These are phyloP conservation scores for Ettlia oleoabundans DNA, from an alignment of 139 green algal genomes.

Conservation along the genomic window DNA sequence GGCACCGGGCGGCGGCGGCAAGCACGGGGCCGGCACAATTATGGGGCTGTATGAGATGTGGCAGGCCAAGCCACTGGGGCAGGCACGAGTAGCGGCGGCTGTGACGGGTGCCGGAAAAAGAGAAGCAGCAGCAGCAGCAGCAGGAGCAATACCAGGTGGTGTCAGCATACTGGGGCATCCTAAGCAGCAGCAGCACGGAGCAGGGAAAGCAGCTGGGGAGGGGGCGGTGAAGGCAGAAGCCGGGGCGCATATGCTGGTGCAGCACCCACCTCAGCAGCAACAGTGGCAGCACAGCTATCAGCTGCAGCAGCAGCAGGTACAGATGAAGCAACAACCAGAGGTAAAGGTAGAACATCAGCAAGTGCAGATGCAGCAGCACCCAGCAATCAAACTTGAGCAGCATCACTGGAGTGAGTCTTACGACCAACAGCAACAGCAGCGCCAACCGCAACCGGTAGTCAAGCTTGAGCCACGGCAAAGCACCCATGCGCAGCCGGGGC, in stretches of 20 bases:
- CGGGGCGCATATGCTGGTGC: too few species aligned
- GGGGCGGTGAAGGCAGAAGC: too few species aligned
- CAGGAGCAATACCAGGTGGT: neutral
- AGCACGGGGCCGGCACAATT: neutral
- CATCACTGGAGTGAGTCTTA: too few species aligned
- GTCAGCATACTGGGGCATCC: neutral
- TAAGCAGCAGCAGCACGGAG: conserved; percentile 5
- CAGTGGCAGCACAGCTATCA: neutral
- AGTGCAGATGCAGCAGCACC: neutral
- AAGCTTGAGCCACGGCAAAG: neutral
- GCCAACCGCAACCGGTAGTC: conserved; percentile 4
- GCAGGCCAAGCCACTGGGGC: conserved; percentile 29
- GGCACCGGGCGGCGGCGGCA: neutral
- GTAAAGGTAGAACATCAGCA: conserved; percentile 18
- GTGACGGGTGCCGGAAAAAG: neutral
- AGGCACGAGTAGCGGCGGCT: conserved; percentile 6
- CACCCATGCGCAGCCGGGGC: too few species aligned
- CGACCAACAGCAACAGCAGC: neutral
- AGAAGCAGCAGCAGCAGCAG: neutral
- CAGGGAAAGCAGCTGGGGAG: too few species aligned
- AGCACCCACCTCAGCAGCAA: too few species aligned
- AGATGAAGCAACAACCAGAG: conserved; percentile 5
- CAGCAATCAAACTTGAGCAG: too few species aligned
- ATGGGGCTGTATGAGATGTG: conserved; percentile 14
- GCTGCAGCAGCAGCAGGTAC: neutral